These are phyloP conservation scores for Talinum fruticosum DNA, from an alignment of 148 eudicot species.

Conservation along the genomic window DNA sequence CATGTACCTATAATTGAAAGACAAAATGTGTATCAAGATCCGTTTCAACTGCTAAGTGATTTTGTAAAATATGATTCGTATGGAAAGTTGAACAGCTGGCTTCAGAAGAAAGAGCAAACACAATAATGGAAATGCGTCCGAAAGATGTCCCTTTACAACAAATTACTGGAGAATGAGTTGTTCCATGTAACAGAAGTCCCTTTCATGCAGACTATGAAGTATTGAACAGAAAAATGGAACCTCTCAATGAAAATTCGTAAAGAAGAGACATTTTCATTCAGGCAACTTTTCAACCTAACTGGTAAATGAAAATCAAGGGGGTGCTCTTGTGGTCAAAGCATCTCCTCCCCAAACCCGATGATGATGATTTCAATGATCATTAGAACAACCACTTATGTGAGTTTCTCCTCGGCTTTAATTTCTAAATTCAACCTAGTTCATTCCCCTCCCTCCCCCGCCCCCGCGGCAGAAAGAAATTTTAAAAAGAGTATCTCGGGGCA, in stretches of 20 bases:
- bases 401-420: background rate
- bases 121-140: background rate
- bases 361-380: background rate
- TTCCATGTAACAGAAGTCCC: constrained; percentile 1
- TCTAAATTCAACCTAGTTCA: background rate
- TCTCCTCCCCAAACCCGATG: background rate
- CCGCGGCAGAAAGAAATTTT: background rate
- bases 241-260: background rate
- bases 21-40: background rate
- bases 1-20: constrained; percentile 65
- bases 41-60: background rate
- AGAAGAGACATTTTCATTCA: background rate
- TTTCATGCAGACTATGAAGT: background rate
- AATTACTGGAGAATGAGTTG: background rate
- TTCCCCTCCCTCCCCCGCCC: background rate
- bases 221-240: background rate
- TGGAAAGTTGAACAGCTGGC: background rate
- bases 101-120: background rate
- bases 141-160: background rate
- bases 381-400: background rate
- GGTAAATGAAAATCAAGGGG: background rate
- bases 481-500: background rate
- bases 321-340: background rate
- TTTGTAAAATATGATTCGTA: background rate
- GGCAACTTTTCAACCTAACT: background rate